Evolutionary conservation across 768 basidiomycete genomes (phyloP).

Genomic region (Exidia glandulosa): DNA sequence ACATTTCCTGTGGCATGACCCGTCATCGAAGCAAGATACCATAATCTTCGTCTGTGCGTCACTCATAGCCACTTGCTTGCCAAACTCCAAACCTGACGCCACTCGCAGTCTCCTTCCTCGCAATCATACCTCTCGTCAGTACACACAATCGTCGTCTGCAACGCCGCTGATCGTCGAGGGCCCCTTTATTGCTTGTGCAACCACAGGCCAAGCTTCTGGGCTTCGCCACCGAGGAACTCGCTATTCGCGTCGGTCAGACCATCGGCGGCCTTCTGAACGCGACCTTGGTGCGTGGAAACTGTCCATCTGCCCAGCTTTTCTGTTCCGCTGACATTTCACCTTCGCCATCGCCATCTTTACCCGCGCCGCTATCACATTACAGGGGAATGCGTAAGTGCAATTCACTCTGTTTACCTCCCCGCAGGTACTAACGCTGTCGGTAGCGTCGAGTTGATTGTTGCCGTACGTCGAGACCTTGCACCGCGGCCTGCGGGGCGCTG

Average conservation of each 20-base stretch:
- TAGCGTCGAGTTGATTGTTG: slow-evolving; percentile 55
- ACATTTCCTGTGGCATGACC: slow-evolving; percentile 43
- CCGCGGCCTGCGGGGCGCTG: background rate
- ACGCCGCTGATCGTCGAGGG: background rate
- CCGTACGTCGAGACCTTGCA: slow-evolving; percentile 34
- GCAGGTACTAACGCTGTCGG: background rate
- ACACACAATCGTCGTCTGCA: background rate
- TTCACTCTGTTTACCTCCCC: background rate
- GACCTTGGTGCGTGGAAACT: slow-evolving; percentile 43
- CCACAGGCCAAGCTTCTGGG: slow-evolving; percentile 44
- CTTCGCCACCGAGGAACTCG: slow-evolving; percentile 79
- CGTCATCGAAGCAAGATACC: slow-evolving; percentile 29
- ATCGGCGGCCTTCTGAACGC: slow-evolving; percentile 79
- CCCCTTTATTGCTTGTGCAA: background rate
- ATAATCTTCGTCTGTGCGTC: slow-evolving; percentile 64
- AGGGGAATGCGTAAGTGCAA: slow-evolving; percentile 19
- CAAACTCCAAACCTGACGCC: background rate
- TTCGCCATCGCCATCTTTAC: background rate
- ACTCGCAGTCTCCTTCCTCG: slow-evolving; percentile 55
- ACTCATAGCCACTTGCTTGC: background rate
- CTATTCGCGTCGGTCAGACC: slow-evolving; percentile 72
- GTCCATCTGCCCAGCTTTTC: background rate
- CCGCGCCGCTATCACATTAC: background rate
- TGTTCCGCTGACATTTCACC: background rate
- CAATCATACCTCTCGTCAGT: slow-evolving; percentile 58